Conservation (phyloP, 1,139 yeast genomes). For the Debaryomycetaceae sp. region DNA sequence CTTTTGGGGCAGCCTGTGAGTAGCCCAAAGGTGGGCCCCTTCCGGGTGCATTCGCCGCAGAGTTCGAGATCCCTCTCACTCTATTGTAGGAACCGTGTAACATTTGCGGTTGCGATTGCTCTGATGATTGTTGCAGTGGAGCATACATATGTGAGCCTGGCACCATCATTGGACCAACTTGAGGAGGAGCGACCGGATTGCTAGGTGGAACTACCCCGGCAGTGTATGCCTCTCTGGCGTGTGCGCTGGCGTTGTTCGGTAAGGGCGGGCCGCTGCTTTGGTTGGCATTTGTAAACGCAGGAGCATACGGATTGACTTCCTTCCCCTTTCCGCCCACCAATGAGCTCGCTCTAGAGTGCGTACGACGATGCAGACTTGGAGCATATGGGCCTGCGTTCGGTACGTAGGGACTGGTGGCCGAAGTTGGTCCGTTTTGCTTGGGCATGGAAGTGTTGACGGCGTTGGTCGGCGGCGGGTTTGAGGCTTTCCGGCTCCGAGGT, state of each 20-base stretch:
- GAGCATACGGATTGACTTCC: slow-evolving; percentile 44
- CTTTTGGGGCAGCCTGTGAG: slow-evolving; percentile 18
- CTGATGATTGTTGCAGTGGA: slow-evolving; percentile 6
- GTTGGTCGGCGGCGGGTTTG: slow-evolving; percentile 9
- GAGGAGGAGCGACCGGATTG: slow-evolving; percentile 6
- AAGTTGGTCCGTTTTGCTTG: slow-evolving; percentile 14
- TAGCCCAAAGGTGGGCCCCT: slow-evolving; percentile 11
- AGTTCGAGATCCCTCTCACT: slow-evolving; percentile 24
- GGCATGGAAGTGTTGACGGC: slow-evolving; percentile 19
- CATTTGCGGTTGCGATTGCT: not conserved
- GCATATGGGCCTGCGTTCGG: slow-evolving; percentile 48
- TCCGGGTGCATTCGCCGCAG: slow-evolving; percentile 23
- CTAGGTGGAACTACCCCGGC: slow-evolving; percentile 5
- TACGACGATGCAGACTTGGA: slow-evolving; percentile 31
- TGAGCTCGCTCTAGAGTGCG: slow-evolving; percentile 42
- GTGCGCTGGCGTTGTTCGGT: slow-evolving; percentile 1
- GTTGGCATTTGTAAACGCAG: slow-evolving; percentile 24
- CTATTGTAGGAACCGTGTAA: slow-evolving; percentile 4
- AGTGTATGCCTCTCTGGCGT: too few relatives aligned
- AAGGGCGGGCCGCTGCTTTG: slow-evolving; percentile 2
- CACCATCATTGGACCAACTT: slow-evolving; percentile 5
- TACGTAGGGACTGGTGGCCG: slow-evolving; percentile 38
- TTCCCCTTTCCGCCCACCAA: slow-evolving; percentile 40
- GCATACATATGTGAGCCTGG: slow-evolving; percentile 8
- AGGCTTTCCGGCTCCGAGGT: slow-evolving; percentile 3